Evolutionary conservation across 208 protist species (phyloP).

Genomic region (Plasmodiophora brassicae): DNA sequence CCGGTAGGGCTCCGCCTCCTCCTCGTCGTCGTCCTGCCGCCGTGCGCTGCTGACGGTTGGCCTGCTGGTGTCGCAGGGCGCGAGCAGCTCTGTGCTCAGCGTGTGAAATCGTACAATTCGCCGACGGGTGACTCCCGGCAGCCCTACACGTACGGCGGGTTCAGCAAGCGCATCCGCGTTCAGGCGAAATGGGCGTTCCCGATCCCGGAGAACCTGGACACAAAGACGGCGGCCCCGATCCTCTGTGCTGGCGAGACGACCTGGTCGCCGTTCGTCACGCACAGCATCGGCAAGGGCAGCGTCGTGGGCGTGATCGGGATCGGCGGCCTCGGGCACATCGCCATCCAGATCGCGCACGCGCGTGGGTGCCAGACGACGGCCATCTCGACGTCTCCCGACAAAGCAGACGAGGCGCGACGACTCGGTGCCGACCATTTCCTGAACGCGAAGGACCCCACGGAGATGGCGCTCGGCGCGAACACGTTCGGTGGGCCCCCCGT

Average conservation of each 20-base stretch:
- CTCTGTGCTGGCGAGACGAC: conserved; percentile 5
- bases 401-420: not conserved
- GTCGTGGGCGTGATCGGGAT: not conserved
- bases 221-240: not conserved
- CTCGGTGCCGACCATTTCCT: not conserved
- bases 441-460: not conserved
- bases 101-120: conserved; percentile 24
- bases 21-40: too few species aligned
- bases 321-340: conserved; percentile 4
- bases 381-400: not conserved
- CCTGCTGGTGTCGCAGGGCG: too few species aligned
- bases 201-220: not conserved
- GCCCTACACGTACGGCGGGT: conserved; percentile 6
- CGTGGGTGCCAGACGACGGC: not conserved
- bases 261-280: not conserved
- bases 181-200: not conserved
- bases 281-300: not conserved
- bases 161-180: not conserved
- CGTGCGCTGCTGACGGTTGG: too few species aligned
- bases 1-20: too few species aligned
- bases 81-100: not conserved
- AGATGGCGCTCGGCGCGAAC: not conserved
- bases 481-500: not conserved
- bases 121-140: not conserved
- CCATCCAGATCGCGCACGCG: not conserved